Percentiles rank a stretch among this genome's conserved stretches.
phyloP scores from a whole-genome alignment of 768 basidiomycete species.

The Psilocybe tampanensis region DNA sequence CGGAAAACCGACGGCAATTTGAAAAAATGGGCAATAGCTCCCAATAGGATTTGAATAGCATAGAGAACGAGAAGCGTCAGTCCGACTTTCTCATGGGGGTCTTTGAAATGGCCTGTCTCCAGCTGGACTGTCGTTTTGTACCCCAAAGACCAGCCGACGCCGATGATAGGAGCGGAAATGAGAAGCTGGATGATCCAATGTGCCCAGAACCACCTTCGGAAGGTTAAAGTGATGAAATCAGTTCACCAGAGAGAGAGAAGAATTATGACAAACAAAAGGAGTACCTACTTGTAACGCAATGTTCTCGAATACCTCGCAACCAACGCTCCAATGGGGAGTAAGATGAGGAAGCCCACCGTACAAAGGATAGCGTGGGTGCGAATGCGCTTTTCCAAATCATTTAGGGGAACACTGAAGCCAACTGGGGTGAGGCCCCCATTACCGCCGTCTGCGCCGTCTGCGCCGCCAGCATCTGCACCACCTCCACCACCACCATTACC shows the following conservation, averaged over 20 bases:
- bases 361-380: slow-evolving; percentile 55
- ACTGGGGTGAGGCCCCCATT: neutral
- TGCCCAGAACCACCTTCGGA: slow-evolving; percentile 47
- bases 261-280: neutral
- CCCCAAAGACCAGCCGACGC: slow-evolving; percentile 49
- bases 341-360: slow-evolving; percentile 53
- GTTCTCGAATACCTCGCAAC: slow-evolving; percentile 58
- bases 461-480: slow-evolving; percentile 1
- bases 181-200: slow-evolving; percentile 54
- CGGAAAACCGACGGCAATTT: slow-evolving; percentile 42
- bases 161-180: slow-evolving; percentile 56
- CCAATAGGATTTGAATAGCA: slow-evolving; percentile 48
- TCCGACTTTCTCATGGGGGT: slow-evolving; percentile 55
- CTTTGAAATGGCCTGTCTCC: slow-evolving; percentile 34
- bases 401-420: neutral
- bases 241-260: neutral
- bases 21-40: slow-evolving; percentile 53
- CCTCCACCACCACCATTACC: slow-evolving; percentile 5
- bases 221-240: neutral
- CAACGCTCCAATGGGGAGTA: slow-evolving; percentile 61
- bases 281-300: slow-evolving; percentile 44
- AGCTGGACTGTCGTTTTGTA: slow-evolving; percentile 35
- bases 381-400: slow-evolving; percentile 32
- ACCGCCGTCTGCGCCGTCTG: too few relatives aligned
- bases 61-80: slow-evolving; percentile 57